Conservation (phyloP, 345 rosid genomes). For the Luvunga scandens region DNA sequence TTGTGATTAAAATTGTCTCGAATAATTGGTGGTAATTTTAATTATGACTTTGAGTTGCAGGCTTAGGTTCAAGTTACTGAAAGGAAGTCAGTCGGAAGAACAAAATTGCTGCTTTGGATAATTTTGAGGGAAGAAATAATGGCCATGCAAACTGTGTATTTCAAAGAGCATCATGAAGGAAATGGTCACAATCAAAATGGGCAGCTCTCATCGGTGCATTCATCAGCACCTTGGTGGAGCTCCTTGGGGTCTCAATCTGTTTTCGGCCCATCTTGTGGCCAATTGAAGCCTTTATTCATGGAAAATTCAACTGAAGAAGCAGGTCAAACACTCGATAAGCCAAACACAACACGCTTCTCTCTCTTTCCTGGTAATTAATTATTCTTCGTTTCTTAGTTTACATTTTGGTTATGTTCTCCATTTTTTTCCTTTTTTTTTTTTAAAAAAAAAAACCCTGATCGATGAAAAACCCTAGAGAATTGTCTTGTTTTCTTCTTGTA, state of each 20-base stretch:
- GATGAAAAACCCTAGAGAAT: not conserved
- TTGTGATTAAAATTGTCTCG: constrained; percentile 4
- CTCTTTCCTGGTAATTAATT: constrained; percentile 56
- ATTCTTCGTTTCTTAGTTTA: not conserved
- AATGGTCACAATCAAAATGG: constrained; percentile 39
- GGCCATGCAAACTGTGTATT: constrained; percentile 74
- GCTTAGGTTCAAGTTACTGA: constrained; percentile 16
- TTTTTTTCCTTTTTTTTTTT: not conserved
- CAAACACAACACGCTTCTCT: constrained; percentile 44
- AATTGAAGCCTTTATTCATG: constrained; percentile 41
- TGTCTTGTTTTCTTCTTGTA: not conserved
- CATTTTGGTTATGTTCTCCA: constrained; percentile 1
- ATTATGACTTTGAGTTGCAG: constrained; percentile 29
- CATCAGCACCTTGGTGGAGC: constrained; percentile 66
- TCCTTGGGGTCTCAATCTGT: constrained; percentile 49
- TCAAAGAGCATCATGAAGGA: constrained; percentile 72
- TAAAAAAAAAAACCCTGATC: not conserved
- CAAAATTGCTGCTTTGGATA: constrained; percentile 4
- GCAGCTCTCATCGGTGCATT: constrained; percentile 47
- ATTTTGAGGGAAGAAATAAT: constrained; percentile 31
- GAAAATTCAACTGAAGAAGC: constrained; percentile 39
- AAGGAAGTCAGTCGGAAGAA: constrained; percentile 8
- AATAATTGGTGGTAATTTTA: constrained; percentile 12
- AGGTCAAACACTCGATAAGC: constrained; percentile 40
- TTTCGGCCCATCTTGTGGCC: constrained; percentile 44